Evolutionary conservation across 768 basidiomycete species (phyloP).

Genomic region (Jaapia argillacea): DNA sequence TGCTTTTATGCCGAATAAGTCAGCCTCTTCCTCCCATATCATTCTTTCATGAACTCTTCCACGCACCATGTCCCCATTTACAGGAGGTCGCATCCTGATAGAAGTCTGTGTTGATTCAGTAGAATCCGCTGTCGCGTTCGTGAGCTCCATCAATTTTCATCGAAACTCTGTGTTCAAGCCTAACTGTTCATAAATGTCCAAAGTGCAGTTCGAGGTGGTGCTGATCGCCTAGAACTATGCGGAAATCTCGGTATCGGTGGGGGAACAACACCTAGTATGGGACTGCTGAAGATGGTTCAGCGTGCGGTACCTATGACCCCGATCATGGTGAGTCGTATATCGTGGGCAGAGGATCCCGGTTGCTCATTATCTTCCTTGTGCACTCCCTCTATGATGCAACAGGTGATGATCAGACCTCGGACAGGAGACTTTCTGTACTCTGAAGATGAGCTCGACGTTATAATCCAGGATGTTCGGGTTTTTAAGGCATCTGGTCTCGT

Average conservation of each 20-base stretch:
- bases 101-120: conserved; percentile 77
- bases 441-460: conserved; percentile 53
- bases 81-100: conserved; percentile 17
- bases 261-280: conserved; percentile 76
- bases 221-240: conserved; percentile 72
- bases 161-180: not conserved
- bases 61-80: no score
- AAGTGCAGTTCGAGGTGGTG: conserved; percentile 65
- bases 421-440: conserved; percentile 74
- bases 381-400: not conserved
- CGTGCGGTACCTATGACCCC: conserved; percentile 37
- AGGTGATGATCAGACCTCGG: conserved; percentile 79
- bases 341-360: no score
- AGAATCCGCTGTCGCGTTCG: conserved; percentile 58
- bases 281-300: conserved; percentile 52
- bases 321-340: conserved; percentile 57
- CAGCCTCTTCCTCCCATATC: no score
- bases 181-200: conserved; percentile 4
- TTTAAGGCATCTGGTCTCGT: conserved; percentile 45
- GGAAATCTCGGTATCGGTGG: conserved; percentile 63
- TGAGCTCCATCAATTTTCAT: conserved; percentile 6
- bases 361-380: conserved; percentile 8
- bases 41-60: no score
- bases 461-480: conserved; percentile 59
- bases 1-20: no score